Evolutionary conservation across 2,329 filamentous ascomycete species (phyloP).

Genomic region (Apiospora saccharicola): DNA sequence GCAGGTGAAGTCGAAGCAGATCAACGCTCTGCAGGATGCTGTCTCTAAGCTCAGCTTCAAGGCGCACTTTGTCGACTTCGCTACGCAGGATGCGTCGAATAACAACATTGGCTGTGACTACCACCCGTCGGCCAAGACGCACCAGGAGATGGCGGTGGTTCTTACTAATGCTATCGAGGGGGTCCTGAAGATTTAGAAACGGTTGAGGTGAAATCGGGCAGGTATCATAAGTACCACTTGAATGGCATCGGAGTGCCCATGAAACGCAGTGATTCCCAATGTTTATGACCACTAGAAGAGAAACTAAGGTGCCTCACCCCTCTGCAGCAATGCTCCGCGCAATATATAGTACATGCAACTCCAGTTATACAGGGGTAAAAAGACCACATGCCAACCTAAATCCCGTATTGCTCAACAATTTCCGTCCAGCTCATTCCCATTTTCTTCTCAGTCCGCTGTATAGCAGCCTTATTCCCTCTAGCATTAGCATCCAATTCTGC

Average conservation of each 20-base stretch:
- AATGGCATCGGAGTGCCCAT: neutral
- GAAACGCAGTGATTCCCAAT: too few relatives aligned
- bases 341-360: too few relatives aligned
- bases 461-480: too few relatives aligned
- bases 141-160: conserved; percentile 41
- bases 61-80: conserved; percentile 50
- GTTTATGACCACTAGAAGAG: too few relatives aligned
- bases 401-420: too few relatives aligned
- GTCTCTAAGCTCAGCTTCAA: conserved; percentile 42
- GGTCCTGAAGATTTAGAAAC: neutral
- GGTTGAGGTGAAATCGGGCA: neutral
- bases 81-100: conserved; percentile 43
- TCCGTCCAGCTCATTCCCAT: too few relatives aligned
- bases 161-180: conserved; percentile 38
- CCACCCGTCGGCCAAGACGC: conserved; percentile 49
- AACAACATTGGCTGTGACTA: conserved; percentile 51
- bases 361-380: too few relatives aligned
- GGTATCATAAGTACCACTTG: neutral
- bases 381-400: too few relatives aligned
- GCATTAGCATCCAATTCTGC: too few relatives aligned
- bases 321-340: too few relatives aligned
- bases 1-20: conserved; percentile 48
- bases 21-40: conserved; percentile 43
- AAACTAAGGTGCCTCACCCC: too few relatives aligned
- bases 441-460: too few relatives aligned